phyloP scores from a whole-genome alignment of 2,329 filamentous ascomycete species.

The Fusarium sp. region DNA sequence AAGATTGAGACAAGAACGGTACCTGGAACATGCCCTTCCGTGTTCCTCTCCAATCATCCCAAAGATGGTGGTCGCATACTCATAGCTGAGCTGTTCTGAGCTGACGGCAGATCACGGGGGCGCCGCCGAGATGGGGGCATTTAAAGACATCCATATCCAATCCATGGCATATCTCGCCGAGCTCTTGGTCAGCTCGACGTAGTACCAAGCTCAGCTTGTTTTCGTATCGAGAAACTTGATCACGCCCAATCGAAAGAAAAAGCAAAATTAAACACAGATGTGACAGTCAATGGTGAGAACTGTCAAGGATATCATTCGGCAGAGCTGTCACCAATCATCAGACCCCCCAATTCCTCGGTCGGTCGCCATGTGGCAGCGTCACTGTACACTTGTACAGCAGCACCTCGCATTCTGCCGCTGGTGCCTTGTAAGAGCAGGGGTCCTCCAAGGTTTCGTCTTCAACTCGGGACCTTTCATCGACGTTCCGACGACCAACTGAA shows the following conservation, averaged over 20 bases:
- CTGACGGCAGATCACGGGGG: conserved; percentile 42
- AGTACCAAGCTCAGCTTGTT: conserved; percentile 24
- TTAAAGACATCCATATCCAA: conserved; percentile 21
- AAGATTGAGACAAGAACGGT: conserved; percentile 33
- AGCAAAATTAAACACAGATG: conserved; percentile 2
- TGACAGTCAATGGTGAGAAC: conserved; percentile 12
- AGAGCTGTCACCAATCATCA: conserved; percentile 29
- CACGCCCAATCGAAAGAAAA: conserved; percentile 8
- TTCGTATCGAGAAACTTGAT: conserved; percentile 19
- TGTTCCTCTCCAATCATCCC: conserved; percentile 34
- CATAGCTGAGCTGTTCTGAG: conserved; percentile 43
- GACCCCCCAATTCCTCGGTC: conserved; percentile 26
- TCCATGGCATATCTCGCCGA: conserved; percentile 24
- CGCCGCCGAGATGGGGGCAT: conserved; percentile 33
- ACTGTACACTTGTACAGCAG: conserved; percentile 29
- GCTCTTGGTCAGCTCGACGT: conserved; percentile 35
- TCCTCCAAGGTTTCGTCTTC: conserved; percentile 8
- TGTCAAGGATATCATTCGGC: conserved; percentile 18
- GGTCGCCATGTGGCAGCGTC: conserved; percentile 43
- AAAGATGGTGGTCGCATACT: conserved; percentile 36
- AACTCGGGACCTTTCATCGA: conserved; percentile 3
- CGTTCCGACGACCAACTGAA: conserved; percentile 14
- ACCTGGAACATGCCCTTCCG: conserved; percentile 30
- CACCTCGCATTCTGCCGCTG: conserved; percentile 12
- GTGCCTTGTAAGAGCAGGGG: conserved; percentile 23